Evolutionary conservation across 1,284 basidiomycete species (phyloP).

Genomic region (Earliella scabrosa): DNA sequence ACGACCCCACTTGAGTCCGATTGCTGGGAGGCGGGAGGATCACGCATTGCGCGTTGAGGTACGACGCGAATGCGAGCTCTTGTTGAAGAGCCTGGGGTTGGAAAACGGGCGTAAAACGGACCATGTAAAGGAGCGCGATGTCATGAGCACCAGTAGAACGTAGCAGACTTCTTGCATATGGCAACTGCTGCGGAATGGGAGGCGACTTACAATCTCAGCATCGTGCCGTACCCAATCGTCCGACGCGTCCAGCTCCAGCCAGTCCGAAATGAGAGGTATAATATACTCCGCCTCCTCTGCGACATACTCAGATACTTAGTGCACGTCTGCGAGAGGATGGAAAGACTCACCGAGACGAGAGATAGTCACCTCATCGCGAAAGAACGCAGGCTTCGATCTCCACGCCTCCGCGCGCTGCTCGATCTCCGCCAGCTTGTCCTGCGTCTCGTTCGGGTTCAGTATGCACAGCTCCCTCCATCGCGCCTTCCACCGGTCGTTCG

Average conservation of each 20-base stretch:
- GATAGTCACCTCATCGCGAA: conserved; percentile 87
- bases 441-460: conserved; percentile 54
- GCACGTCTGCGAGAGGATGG: not conserved
- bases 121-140: not conserved
- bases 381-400: conserved; percentile 83
- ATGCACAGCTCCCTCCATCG: conserved; percentile 93
- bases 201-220: conserved; percentile 82
- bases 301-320: not conserved
- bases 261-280: conserved; percentile 84
- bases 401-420: conserved; percentile 87
- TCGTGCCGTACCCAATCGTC: conserved; percentile 97
- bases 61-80: conserved; percentile 92
- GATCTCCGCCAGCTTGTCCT: conserved; percentile 51
- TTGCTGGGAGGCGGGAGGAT: conserved; percentile 93
- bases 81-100: conserved; percentile 84
- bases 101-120: not conserved
- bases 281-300: conserved; percentile 86
- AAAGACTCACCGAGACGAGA: conserved; percentile 78
- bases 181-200: not conserved
- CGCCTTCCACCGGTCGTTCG: conserved; percentile 85
- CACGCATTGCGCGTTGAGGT: conserved; percentile 85
- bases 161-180: not conserved
- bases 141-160: no score
- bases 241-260: conserved; percentile 93
- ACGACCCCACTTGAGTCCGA: conserved; percentile 85